Conservation (phyloP, 2,329 filamentous ascomycete genomes). For the Zymoseptoria crescenta region DNA sequence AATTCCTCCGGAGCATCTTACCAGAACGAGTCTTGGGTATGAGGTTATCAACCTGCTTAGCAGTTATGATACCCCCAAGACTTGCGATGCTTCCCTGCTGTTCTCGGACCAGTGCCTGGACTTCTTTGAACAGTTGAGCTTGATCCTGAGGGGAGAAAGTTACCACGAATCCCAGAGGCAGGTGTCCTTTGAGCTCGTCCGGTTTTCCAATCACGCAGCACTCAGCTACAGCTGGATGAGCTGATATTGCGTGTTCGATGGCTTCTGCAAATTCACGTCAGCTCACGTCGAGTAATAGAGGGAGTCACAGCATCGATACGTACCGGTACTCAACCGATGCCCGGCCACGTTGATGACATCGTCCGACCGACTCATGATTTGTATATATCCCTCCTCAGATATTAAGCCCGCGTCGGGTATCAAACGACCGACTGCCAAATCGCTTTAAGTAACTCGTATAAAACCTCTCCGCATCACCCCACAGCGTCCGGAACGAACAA, state of each 20-base stretch:
- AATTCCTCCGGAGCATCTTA: slow-evolving; percentile 75
- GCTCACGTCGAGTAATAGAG: too few species aligned
- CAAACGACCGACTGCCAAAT: slow-evolving; percentile 74
- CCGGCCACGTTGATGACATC: neutral
- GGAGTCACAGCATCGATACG: neutral
- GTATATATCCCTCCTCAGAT: slow-evolving; percentile 57
- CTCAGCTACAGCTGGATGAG: slow-evolving; percentile 71
- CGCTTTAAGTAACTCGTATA: slow-evolving; percentile 77
- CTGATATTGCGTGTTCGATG: slow-evolving; percentile 85
- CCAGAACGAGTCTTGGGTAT: slow-evolving; percentile 90
- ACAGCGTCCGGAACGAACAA: slow-evolving; percentile 76
- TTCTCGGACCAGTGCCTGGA: slow-evolving; percentile 63
- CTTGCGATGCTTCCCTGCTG: slow-evolving; percentile 84
- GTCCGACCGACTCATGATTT: neutral
- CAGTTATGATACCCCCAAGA: slow-evolving; percentile 77
- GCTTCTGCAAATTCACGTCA: slow-evolving; percentile 53
- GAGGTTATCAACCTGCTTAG: slow-evolving; percentile 55
- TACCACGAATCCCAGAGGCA: slow-evolving; percentile 83
- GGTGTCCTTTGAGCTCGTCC: slow-evolving; percentile 77
- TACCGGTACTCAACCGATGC: slow-evolving; percentile 64
- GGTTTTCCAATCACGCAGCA: slow-evolving; percentile 80
- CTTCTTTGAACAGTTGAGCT: slow-evolving; percentile 48
- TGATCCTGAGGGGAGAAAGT: slow-evolving; percentile 43
- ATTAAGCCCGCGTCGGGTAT: slow-evolving; percentile 84
- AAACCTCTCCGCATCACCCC: slow-evolving; percentile 78